Percentiles rank a stretch among this genome's conserved stretches.
These are phyloP conservation scores for Barbatosphaeria neglecta DNA, from an alignment of 495 filamentous ascomycete species.

Conservation along the genomic window DNA sequence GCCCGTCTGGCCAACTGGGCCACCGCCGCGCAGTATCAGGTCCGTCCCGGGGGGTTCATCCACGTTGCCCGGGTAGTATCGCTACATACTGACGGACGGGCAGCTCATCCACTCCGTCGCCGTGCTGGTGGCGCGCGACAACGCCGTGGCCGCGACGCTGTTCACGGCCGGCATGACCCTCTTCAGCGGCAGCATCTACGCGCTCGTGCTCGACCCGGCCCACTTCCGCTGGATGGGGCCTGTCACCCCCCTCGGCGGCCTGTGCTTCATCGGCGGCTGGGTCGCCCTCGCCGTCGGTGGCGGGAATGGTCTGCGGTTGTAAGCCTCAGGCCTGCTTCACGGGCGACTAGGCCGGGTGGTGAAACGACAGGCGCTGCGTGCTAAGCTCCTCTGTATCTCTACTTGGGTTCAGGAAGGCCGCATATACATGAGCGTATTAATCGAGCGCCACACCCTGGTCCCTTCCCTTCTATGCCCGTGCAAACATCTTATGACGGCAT, in stretches of 20 bases:
- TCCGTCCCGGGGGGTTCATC: slow-evolving; percentile 7
- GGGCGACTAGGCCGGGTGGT: too few species aligned
- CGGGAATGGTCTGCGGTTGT: background rate
- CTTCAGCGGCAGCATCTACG: slow-evolving; percentile 51
- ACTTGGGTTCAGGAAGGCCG: too few species aligned
- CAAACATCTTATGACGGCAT: too few species aligned
- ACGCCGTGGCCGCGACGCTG: slow-evolving; percentile 24
- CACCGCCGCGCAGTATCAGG: slow-evolving; percentile 54
- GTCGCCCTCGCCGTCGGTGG: slow-evolving; percentile 17
- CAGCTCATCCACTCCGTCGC: slow-evolving; percentile 48
- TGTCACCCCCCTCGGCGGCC: slow-evolving; percentile 48
- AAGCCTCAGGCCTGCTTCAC: too few species aligned
- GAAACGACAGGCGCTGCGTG: too few species aligned
- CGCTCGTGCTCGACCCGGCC: slow-evolving; percentile 43
- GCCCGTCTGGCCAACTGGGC: slow-evolving; percentile 38
- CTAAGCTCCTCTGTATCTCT: too few species aligned
- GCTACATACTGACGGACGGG: background rate
- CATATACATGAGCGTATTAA: too few species aligned
- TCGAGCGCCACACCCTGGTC: too few species aligned
- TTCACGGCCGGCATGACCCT: slow-evolving; percentile 40
- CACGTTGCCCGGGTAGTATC: background rate
- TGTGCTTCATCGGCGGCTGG: slow-evolving; percentile 48
- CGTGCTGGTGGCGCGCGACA: slow-evolving; percentile 35
- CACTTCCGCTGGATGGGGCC: slow-evolving; percentile 44
- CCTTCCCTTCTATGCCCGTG: too few species aligned